phyloP scores from a whole-genome alignment of 495 filamentous ascomycete species.

The Penicillium psychrofluorescens region DNA sequence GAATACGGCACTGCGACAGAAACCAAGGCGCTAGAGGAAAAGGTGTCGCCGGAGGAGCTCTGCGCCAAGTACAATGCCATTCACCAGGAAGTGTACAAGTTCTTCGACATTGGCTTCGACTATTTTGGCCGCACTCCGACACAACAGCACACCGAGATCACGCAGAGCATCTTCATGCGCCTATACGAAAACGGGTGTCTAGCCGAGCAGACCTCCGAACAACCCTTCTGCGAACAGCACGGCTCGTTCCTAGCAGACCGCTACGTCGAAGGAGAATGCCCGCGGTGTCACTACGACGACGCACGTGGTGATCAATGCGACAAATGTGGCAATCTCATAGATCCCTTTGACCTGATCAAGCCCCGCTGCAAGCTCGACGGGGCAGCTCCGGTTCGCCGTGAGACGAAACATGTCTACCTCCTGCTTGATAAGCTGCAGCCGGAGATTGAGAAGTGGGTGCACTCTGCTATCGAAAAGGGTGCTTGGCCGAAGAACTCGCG shows the following conservation, averaged over 20 bases:
- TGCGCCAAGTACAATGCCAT: constrained; percentile 82
- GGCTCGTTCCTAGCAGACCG: constrained; percentile 84
- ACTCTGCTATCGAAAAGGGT: constrained; percentile 49
- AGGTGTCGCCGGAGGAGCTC: constrained; percentile 61
- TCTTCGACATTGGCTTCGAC: constrained; percentile 83
- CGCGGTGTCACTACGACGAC: constrained; percentile 70
- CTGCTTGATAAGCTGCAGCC: constrained; percentile 72
- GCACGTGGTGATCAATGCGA: constrained; percentile 86
- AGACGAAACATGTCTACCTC: constrained; percentile 70
- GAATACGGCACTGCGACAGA: constrained; percentile 87
- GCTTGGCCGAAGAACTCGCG: constrained; percentile 73
- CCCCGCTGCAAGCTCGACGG: constrained; percentile 76
- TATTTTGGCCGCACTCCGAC: constrained; percentile 81
- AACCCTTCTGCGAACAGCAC: constrained; percentile 84
- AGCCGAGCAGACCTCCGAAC: constrained; percentile 65
- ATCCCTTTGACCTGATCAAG: constrained; percentile 58
- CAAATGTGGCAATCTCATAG: constrained; percentile 72
- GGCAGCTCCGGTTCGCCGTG: constrained; percentile 62
- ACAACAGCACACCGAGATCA: constrained; percentile 73
- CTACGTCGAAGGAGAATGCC: constrained; percentile 87
- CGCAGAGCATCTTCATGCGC: constrained; percentile 75
- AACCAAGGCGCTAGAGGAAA: constrained; percentile 65
- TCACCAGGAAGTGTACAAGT: constrained; percentile 79
- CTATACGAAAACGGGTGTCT: constrained; percentile 76
- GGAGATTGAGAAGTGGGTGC: constrained; percentile 64